Evolutionary conservation across 2,329 filamentous ascomycete species (phyloP), one percentile per base, ranked within the genome.

Genomic region (Hypoxylon sp.): DNA sequence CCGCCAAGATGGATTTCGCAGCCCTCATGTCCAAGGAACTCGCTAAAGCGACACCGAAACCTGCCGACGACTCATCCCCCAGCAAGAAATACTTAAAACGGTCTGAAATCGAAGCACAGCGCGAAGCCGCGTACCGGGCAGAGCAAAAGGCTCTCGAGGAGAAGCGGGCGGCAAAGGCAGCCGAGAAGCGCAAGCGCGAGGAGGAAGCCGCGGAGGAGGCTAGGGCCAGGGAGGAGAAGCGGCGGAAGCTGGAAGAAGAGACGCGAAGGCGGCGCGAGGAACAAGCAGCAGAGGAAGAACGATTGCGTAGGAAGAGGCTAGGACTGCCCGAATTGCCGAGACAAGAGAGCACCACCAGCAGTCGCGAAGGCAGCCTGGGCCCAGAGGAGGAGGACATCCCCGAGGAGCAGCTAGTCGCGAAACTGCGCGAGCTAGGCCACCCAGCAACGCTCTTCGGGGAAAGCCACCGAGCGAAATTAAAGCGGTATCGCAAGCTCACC

Each of bases 21-120:
- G 88, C 93, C 33, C 83, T 99, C 49, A 97, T 99, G 93, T 89
- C 92, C 74, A 91, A 93, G 76, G 93, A 97, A 80, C 96, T 99
- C 74, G 88, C 92, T 74, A 96, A 96, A 79, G 85, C 90, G 71
- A 93, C 93, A 71, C 80, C 54, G 68, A 79, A 74, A 26, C 40
- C 75, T n/a, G 57, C 73, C 30, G 33, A 68, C 56, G 44, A 70
- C 32, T 33, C 73, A 33, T 53, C 56, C 40, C 40, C 69, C 18
- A 78, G 81, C 14, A 90, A 91, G 74, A 97, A 97, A 79, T 98
- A 93, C 78, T 80, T 93, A 68, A 93, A 93, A 72, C 93, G 93
- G 70, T 89, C 91, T 70, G 95, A 99, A 70, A 78, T 93, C 71
- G 96, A 99, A 83, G 91, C 91, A 55, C 88, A 92, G 73, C 90